Conservation (phyloP, 345 rosid genomes). For the Ceriops zippeliana region DNA sequence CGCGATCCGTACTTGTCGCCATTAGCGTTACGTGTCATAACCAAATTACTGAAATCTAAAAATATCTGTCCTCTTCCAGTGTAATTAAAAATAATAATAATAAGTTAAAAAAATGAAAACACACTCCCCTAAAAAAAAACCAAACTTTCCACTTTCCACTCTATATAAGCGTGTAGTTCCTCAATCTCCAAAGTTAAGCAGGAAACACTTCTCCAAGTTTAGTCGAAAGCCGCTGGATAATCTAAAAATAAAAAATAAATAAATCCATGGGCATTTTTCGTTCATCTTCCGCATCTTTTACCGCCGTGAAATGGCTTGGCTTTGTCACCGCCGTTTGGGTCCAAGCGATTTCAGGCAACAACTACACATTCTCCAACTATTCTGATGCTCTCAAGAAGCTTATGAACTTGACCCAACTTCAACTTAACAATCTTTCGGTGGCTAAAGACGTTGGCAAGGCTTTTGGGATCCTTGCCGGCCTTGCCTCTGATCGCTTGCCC, state of each 20-base stretch:
- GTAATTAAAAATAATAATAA: too few species aligned
- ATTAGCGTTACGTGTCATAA: neutral
- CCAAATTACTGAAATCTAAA: neutral
- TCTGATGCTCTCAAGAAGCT: conserved; percentile 78
- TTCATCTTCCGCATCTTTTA: conserved; percentile 13
- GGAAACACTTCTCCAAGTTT: neutral
- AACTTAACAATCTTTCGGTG: conserved; percentile 77
- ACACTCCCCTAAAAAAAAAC: neutral
- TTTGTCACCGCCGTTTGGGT: conserved; percentile 96
- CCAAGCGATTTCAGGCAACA: conserved; percentile 86
- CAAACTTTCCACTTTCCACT: neutral
- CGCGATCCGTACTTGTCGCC: neutral
- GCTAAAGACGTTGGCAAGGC: conserved; percentile 96
- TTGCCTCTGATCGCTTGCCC: conserved; percentile 76
- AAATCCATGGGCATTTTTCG: conserved; percentile 25
- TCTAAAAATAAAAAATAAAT: neutral
- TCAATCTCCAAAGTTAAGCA: too few species aligned
- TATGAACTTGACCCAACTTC: conserved; percentile 76
- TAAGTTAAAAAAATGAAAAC: neutral
- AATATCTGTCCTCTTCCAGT: too few species aligned
- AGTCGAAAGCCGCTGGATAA: neutral
- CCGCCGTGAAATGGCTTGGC: conserved; percentile 81
- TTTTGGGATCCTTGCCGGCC: conserved; percentile 86
- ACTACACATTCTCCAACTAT: conserved; percentile 89
- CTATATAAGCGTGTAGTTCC: neutral